phyloP scores from a whole-genome alignment of 2,329 filamentous ascomycete genomes.

The Neopestalotiopsis rosae region DNA sequence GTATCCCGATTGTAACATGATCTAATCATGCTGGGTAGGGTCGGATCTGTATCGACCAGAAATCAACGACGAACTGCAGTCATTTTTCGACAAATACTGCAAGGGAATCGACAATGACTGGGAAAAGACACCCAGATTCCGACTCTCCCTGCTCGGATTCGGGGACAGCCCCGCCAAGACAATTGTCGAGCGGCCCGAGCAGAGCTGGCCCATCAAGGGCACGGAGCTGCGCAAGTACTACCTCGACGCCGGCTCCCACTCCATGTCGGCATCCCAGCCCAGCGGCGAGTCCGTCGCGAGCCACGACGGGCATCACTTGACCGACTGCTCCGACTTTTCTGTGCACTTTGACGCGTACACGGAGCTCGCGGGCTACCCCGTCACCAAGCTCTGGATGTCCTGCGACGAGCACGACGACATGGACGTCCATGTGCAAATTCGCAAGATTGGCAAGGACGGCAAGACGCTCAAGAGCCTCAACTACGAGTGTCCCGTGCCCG shows the following conservation, averaged over 20 bases:
- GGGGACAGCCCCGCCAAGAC: background rate
- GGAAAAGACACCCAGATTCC: constrained; percentile 24
- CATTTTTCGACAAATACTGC: constrained; percentile 27
- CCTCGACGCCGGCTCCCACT: background rate
- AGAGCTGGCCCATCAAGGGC: background rate
- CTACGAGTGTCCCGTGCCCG: constrained; percentile 17
- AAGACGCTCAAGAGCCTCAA: constrained; percentile 26
- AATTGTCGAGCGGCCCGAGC: constrained; percentile 5
- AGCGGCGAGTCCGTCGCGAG: background rate
- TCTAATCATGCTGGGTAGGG: background rate
- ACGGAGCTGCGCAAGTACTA: constrained; percentile 1
- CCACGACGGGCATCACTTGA: constrained; percentile 8
- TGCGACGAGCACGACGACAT: constrained; percentile 23
- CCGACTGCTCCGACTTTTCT: constrained; percentile 9
- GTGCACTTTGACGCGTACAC: constrained; percentile 17
- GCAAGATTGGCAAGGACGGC: constrained; percentile 24
- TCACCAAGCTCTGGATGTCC: constrained; percentile 23
- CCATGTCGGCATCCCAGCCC: constrained; percentile 3
- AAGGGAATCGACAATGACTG: constrained; percentile 25
- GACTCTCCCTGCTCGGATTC: constrained; percentile 16
- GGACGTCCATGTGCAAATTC: constrained; percentile 30
- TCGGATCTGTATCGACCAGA: constrained; percentile 30
- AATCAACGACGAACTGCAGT: constrained; percentile 27
- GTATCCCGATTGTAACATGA: background rate
- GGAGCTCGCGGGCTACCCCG: constrained; percentile 16